Evolutionary conservation across 345 rosid species (phyloP).

Genomic region (Rhodamnia argentea): DNA sequence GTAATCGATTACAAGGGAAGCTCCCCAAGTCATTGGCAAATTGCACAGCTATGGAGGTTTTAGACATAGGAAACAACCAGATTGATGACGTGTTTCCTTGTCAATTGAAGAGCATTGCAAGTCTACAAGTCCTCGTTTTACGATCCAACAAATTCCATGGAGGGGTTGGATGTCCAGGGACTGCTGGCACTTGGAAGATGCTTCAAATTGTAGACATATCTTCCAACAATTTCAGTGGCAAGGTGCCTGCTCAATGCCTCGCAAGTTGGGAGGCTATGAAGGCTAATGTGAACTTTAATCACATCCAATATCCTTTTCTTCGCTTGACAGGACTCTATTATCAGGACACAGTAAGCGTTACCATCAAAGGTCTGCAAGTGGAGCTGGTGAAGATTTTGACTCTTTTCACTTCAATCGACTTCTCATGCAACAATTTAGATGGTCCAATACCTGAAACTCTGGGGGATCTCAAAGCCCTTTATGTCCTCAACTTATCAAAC

Average conservation of each 20-base stretch:
- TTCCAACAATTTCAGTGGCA: slow-evolving; percentile 11
- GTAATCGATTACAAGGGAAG: slow-evolving; percentile 15
- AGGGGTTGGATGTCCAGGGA: slow-evolving; percentile 1
- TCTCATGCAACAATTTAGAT: background rate
- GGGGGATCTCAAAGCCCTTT: slow-evolving; percentile 7
- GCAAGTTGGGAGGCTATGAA: slow-evolving; percentile 1
- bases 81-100: slow-evolving; percentile 25
- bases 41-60: slow-evolving; percentile 18
- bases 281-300: background rate
- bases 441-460: slow-evolving; percentile 10
- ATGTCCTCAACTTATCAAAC: slow-evolving; percentile 7
- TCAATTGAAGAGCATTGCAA: slow-evolving; percentile 9
- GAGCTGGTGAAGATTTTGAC: slow-evolving; percentile 12
- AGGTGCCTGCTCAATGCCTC: background rate
- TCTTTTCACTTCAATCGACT: background rate
- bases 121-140: slow-evolving; percentile 22
- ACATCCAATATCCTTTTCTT: background rate
- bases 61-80: slow-evolving; percentile 24
- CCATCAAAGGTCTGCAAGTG: slow-evolving; percentile 27
- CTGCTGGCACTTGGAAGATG: background rate
- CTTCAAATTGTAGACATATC: slow-evolving; percentile 44
- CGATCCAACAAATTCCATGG: slow-evolving; percentile 21
- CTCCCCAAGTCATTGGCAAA: slow-evolving; percentile 16
- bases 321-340: background rate
- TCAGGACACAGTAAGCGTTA: slow-evolving; percentile 20